phyloP scores from a whole-genome alignment of 1,284 basidiomycete species.

The Malassezia globosa region DNA sequence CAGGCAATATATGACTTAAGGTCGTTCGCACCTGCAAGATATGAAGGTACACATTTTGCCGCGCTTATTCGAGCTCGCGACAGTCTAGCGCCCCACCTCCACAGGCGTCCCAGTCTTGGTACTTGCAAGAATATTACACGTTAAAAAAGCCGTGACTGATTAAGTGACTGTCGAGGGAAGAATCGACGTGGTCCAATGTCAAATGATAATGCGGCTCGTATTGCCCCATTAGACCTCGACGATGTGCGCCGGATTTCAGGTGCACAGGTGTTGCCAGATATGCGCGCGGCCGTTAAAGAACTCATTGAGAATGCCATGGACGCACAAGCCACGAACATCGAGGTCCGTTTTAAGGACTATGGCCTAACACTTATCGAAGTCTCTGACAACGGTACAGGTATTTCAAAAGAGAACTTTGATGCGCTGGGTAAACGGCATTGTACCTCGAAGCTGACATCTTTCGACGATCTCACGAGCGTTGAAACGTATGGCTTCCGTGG shows the following conservation, averaged over 20 bases:
- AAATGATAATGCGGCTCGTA: no score
- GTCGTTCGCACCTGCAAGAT: no score
- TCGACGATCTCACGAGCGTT: constrained; percentile 64
- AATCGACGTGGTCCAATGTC: no score
- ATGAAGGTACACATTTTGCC: no score
- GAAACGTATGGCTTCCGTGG: constrained; percentile 89
- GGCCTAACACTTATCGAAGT: constrained; percentile 80
- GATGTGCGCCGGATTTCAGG: constrained; percentile 57
- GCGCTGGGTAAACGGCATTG: constrained; percentile 55
- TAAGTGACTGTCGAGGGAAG: no score
- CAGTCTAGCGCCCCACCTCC: no score
- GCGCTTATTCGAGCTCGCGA: no score
- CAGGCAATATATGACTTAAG: no score
- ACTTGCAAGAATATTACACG: no score
- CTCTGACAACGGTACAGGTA: constrained; percentile 81
- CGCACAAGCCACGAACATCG: constrained; percentile 74
- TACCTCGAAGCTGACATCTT: constrained; percentile 77
- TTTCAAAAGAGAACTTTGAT: constrained; percentile 64
- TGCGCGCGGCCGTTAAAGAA: constrained; percentile 87
- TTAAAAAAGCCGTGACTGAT: no score
- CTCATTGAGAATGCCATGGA: constrained; percentile 92
- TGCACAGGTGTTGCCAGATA: constrained; percentile 85
- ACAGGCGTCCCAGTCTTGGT: no score
- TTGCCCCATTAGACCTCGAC: constrained; percentile 22
- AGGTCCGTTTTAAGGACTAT: constrained; percentile 79